Evolutionary conservation across 1,139 yeast species (phyloP), one percentile per base, ranked within the genome.

Genomic region (Yamadazyma conglobata): DNA sequence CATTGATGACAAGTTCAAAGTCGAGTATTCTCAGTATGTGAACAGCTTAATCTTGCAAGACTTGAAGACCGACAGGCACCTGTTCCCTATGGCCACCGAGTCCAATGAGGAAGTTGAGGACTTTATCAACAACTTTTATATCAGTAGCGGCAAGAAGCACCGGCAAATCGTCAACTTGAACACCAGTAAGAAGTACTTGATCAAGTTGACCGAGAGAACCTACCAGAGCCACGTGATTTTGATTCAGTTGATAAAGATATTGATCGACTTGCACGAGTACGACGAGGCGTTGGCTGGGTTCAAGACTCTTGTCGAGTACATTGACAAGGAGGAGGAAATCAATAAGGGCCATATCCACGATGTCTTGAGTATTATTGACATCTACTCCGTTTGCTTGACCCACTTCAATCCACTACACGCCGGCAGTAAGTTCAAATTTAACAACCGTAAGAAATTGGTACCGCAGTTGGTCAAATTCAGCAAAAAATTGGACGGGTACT

Each of bases 281-380:
- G 73, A 68, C 38, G 73, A 68, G 41, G 73, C 73, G 0, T 52
- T 60, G 33, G 69, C 68, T 5, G 72, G 68, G 0, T 60, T 67
- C 35, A 58, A 56, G 19, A 65, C 73, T 1, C 65, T 56, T 35
- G 44, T 54, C 5, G 46, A 46, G 20, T 68, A 68, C 40, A 35
- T 60, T 10, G 56, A 58, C 15, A 62, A 56, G 26, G 67, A 62
- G 15, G 53, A 58, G 37, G 56, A 56, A 25, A 66, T 62, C 23
- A 47, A 54, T 27, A 49, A 50, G 11, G 70, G 71, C 2, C 30
- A 43, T 11, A 48, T 62, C 20, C 49, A 51, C 13, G 67, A 68
- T 35, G 46, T 67, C 10, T 47, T 68, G 24, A 44, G 59, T 6
- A 52, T 65, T n/a, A 52, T 68, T 23, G 67, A 62, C 27, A 46